A percentile compares a stretch with the other conserved stretches of the same genome.
Evolutionary conservation across 2,329 filamentous ascomycete species (phyloP).

Genomic region (Epichloe baconii): DNA sequence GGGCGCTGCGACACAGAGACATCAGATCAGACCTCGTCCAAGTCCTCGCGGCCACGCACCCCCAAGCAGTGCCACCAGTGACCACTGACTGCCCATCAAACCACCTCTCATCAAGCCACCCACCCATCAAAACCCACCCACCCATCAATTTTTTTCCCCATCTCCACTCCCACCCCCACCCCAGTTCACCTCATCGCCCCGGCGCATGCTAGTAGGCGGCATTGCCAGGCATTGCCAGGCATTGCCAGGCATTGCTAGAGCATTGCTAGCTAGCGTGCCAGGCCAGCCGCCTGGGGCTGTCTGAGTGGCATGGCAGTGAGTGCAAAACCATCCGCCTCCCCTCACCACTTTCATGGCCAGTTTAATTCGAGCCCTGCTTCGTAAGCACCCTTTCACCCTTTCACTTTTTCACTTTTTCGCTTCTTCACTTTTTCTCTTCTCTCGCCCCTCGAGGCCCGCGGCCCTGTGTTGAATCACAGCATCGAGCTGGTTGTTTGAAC

Average conservation of each 20-base stretch:
- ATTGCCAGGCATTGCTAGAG: too few relatives aligned
- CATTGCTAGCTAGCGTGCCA: not conserved
- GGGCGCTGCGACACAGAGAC: not conserved
- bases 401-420: too few relatives aligned
- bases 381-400: not conserved
- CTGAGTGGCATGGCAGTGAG: not conserved
- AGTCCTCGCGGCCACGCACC: too few relatives aligned
- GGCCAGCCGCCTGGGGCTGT: not conserved
- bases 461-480: constrained; percentile 2
- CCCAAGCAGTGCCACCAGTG: not conserved
- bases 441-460: constrained; percentile 3
- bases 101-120: not conserved
- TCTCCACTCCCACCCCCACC: not conserved
- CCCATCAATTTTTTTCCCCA: not conserved
- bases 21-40: too few relatives aligned
- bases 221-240: too few relatives aligned
- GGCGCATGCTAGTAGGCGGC: not conserved
- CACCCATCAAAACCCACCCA: too few relatives aligned
- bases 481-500: constrained; percentile 2
- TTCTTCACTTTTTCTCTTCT: not conserved
- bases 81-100: too few relatives aligned
- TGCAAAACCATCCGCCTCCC: constrained; percentile 7
- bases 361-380: not conserved
- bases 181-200: not conserved
- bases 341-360: not conserved